Conservation (phyloP, 495 filamentous ascomycete genomes). For the Penicillium dipodomyicola region DNA sequence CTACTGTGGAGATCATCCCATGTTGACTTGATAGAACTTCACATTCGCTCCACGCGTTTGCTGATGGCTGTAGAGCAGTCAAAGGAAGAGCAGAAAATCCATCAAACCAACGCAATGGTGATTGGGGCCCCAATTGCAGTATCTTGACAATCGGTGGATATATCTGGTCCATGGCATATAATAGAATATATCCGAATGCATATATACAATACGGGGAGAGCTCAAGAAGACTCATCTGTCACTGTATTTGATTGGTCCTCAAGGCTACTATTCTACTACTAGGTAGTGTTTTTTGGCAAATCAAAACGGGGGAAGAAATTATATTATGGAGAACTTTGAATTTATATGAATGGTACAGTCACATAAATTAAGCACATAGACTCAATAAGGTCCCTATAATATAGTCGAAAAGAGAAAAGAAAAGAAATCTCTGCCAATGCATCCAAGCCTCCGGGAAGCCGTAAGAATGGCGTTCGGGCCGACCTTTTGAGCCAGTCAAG, state of each 20-base stretch:
- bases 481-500: not conserved
- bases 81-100: slow-evolving; percentile 50
- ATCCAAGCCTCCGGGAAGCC: slow-evolving; percentile 6
- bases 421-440: slow-evolving; percentile 3
- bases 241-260: not conserved
- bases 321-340: no score
- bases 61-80: slow-evolving; percentile 58
- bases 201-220: no score
- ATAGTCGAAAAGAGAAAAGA: no score
- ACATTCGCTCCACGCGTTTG: slow-evolving; percentile 58
- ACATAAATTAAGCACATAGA: no score
- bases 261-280: no score
- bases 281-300: no score
- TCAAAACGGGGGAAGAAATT: no score
- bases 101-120: slow-evolving; percentile 54
- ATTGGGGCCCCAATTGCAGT: slow-evolving; percentile 14
- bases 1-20: slow-evolving; percentile 14
- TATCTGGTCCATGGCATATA: not conserved
- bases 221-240: not conserved
- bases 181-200: not conserved
- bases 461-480: not conserved
- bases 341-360: no score
- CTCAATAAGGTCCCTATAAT: no score
- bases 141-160: not conserved
- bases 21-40: slow-evolving; percentile 46